Evolutionary conservation across 2,329 filamentous ascomycete genomes (phyloP), one percentile per base, ranked within the genome.

Genomic region (Apiospora sp.): DNA sequence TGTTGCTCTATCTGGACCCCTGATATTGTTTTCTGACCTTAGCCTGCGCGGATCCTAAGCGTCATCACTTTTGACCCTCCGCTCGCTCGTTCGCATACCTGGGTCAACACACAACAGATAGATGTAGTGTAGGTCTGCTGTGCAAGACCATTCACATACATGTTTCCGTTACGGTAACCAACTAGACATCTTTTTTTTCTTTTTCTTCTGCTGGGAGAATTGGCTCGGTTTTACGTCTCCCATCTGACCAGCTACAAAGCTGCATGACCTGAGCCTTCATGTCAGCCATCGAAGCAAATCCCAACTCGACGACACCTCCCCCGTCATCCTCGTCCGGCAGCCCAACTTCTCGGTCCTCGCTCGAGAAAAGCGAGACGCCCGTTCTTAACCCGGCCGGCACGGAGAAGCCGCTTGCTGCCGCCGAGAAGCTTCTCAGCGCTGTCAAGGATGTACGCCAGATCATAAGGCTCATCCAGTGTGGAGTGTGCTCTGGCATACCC

Each of bases 401-500:
- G 22, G 77, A 75, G 69, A 72, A 72, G 49, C 72, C 75, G 30
- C 74, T 71, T 22, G 73, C 74, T 14, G 74, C 75, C 48, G 73
- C 77, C 22, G 72, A 73, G 27, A 61, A 76, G n/a, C 76, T 81
- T 16, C 81, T 89, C 73, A 84, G 85, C 74, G 86, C 88, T 44
- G 83, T 86, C 75, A 83, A 84, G 75, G 86, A 92, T 79, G 88
- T 90, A 24, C 87, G 93, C 75, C 84, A 89, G 72, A 85, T 95
- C 71, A 87, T 97, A 74, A 91, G 92, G 61, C 84, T 96, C 54
- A 87, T 96, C 71, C 94, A 97, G 83, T 98, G 95, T 80, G 88
- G 88, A 14, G 84, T 88, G 74, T 98, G 95, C 81, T 93, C 92
- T 4, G 85, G 85, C 61, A 92, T 92, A 0, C 85, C 43, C 86